phyloP scores from a whole-genome alignment of 371 early-diverging fungal species.

The Smittium mucronatum region DNA sequence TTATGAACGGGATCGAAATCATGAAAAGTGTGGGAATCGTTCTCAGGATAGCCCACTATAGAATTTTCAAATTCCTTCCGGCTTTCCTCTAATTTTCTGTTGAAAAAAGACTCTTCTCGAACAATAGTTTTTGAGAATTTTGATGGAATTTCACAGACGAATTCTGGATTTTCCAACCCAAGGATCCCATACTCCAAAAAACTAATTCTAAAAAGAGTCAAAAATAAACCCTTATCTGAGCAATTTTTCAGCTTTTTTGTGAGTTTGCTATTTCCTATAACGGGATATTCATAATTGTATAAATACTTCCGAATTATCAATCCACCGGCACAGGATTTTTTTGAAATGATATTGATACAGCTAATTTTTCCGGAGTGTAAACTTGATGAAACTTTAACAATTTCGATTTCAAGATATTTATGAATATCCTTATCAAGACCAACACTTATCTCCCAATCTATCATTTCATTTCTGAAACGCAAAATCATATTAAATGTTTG shows the following conservation, averaged over 20 bases:
- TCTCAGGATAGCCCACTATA: slow-evolving; percentile 22
- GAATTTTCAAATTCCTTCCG: slow-evolving; percentile 28
- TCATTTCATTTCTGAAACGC: neutral
- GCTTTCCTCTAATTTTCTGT: slow-evolving; percentile 20
- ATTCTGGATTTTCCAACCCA: slow-evolving; percentile 36
- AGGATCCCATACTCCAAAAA: slow-evolving; percentile 38
- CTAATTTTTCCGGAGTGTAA: slow-evolving; percentile 19
- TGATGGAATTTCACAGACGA: slow-evolving; percentile 23
- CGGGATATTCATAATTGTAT: slow-evolving; percentile 33
- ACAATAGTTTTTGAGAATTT: slow-evolving; percentile 23
- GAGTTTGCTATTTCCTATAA: slow-evolving; percentile 46
- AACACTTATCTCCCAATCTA: neutral
- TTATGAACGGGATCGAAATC: slow-evolving; percentile 13
- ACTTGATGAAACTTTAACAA: slow-evolving; percentile 9
- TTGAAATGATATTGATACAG: slow-evolving; percentile 11
- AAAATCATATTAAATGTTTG: no score
- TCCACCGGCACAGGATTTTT: slow-evolving; percentile 13
- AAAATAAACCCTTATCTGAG: slow-evolving; percentile 47
- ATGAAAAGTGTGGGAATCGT: slow-evolving; percentile 14
- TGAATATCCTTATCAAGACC: neutral
- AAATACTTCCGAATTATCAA: slow-evolving; percentile 25
- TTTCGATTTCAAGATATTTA: neutral
- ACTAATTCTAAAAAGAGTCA: slow-evolving; percentile 34
- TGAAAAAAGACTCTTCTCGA: slow-evolving; percentile 45
- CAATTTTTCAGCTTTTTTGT: slow-evolving; percentile 42